Evolutionary conservation across 2,329 filamentous ascomycete species (phyloP).

Genomic region (Cladosporium sp.): DNA sequence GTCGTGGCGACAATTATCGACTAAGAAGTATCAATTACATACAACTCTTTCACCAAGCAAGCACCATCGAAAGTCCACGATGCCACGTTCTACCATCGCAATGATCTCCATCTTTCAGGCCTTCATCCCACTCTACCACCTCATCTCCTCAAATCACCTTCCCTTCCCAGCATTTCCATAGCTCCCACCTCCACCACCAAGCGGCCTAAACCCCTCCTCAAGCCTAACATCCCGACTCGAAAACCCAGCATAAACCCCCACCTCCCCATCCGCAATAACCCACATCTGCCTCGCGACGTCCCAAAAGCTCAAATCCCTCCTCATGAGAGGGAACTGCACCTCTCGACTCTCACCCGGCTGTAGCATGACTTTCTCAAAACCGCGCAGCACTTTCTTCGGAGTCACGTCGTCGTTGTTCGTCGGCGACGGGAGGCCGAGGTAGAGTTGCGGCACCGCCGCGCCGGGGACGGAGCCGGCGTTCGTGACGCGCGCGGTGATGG

Average conservation of each 20-base stretch:
- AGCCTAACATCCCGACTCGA: slow-evolving; percentile 24
- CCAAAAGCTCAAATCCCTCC: slow-evolving; percentile 42
- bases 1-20: no score
- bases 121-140: background rate
- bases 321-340: slow-evolving; percentile 36
- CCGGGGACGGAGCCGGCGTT: slow-evolving; percentile 50
- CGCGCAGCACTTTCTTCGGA: slow-evolving; percentile 38
- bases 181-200: background rate
- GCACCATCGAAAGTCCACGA: no score
- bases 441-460: slow-evolving; percentile 53
- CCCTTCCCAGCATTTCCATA: background rate
- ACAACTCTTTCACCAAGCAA: no score
- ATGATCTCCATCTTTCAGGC: no score
- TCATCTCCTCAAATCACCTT: background rate
- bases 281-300: slow-evolving; percentile 38
- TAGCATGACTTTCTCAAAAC: slow-evolving; percentile 38
- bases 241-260: slow-evolving; percentile 23
- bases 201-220: slow-evolving; percentile 15
- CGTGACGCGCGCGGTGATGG: slow-evolving; percentile 42
- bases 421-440: slow-evolving; percentile 44
- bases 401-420: slow-evolving; percentile 33
- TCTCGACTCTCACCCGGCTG: slow-evolving; percentile 20
- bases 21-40: no score
- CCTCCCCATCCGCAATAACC: slow-evolving; percentile 24
- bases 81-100: no score